Conservation (phyloP, 208 protist species). For the Acanthamoeba triangularis region DNA sequence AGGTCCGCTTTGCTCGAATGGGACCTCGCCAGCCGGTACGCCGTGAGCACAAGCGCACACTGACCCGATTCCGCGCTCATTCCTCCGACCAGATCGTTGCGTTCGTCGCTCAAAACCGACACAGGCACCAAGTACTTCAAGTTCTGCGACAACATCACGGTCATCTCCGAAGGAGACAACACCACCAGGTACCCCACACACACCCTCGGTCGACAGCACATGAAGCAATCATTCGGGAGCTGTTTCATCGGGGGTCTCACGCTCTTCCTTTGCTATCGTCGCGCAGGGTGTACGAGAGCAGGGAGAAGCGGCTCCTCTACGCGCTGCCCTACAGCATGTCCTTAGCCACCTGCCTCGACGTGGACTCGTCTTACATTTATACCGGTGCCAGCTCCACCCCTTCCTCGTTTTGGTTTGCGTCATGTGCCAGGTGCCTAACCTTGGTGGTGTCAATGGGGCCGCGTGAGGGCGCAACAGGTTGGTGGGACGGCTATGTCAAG, state of each 20-base stretch:
- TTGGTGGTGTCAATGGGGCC: too few species aligned
- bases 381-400: not conserved
- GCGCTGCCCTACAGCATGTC: slow-evolving; percentile 53
- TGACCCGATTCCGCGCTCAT: not conserved
- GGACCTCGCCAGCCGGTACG: not conserved
- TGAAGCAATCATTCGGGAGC: too few species aligned
- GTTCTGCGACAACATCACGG: slow-evolving; percentile 3
- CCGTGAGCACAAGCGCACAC: not conserved
- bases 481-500: slow-evolving; percentile 57
- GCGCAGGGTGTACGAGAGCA: slow-evolving; percentile 12
- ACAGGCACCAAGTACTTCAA: slow-evolving; percentile 33
- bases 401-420: too few species aligned
- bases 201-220: not conserved
- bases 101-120: not conserved
- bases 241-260: too few species aligned
- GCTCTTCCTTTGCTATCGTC: not conserved
- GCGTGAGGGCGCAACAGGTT: not conserved
- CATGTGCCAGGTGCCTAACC: too few species aligned
- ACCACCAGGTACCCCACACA: not conserved
- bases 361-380: slow-evolving; percentile 1
- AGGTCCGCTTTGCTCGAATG: not conserved
- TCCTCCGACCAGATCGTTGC: not conserved
- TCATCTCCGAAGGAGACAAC: slow-evolving; percentile 52
- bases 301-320: slow-evolving; percentile 2
- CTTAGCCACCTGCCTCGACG: slow-evolving; percentile 14